Percentiles rank a stretch among this genome's conserved stretches.
Conservation (phyloP, 768 basidiomycete species). For the Boletus fagicola region DNA sequence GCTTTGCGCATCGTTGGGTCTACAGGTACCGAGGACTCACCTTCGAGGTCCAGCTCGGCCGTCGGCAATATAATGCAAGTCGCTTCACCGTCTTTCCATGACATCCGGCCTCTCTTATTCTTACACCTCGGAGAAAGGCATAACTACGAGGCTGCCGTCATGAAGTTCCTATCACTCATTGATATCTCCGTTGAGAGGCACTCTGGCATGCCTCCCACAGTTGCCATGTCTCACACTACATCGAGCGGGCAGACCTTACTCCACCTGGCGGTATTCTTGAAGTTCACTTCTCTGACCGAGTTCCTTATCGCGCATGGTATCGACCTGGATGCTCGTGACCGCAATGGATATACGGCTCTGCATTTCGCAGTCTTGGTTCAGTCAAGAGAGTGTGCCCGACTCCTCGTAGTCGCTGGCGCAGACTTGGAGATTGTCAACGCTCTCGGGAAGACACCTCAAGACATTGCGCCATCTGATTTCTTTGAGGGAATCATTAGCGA, state of each 20-base stretch:
- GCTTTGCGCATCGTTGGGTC: constrained; percentile 90
- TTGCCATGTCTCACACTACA: constrained; percentile 70
- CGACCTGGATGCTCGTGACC: constrained; percentile 82
- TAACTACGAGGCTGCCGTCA: constrained; percentile 72
- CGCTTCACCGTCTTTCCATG: constrained; percentile 43
- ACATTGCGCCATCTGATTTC: constrained; percentile 48
- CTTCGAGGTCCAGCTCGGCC: constrained; percentile 32
- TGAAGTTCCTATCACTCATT: constrained; percentile 78
- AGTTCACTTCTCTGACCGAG: constrained; percentile 63
- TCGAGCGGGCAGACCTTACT: constrained; percentile 81
- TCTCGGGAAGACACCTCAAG: constrained; percentile 66
- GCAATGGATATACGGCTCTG: constrained; percentile 86
- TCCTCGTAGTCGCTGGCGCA: constrained; percentile 79
- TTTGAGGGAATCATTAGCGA: constrained; percentile 39
- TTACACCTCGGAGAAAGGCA: constrained; percentile 51
- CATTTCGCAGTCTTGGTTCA: constrained; percentile 77
- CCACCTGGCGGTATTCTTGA: constrained; percentile 81
- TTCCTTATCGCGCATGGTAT: constrained; percentile 72
- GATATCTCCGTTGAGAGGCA: constrained; percentile 56
- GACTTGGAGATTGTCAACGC: constrained; percentile 73
- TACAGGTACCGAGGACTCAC: constrained; percentile 52
- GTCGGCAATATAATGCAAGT: constrained; percentile 54
- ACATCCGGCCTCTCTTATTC: constrained; percentile 58
- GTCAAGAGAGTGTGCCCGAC: constrained; percentile 58
- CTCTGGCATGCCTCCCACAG: constrained; percentile 40